Conservation (phyloP, 2,329 filamentous ascomycete genomes). For the Penicillium sp. region DNA sequence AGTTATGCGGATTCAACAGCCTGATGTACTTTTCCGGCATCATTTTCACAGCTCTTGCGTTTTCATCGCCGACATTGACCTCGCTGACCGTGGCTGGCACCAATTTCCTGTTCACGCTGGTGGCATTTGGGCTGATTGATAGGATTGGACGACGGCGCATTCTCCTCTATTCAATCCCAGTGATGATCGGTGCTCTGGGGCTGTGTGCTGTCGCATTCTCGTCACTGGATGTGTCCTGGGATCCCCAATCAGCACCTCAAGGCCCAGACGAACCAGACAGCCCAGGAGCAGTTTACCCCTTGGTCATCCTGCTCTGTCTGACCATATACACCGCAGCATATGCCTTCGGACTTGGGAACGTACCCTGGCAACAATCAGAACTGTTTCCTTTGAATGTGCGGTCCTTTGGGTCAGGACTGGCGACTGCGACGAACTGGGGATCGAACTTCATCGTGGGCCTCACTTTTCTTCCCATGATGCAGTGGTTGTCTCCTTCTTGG, state of each 20-base stretch:
- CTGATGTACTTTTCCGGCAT: slow-evolving; percentile 91
- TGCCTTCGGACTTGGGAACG: slow-evolving; percentile 83
- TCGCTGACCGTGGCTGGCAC: slow-evolving; percentile 79
- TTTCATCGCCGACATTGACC: slow-evolving; percentile 75
- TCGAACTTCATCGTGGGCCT: slow-evolving; percentile 84
- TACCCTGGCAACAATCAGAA: slow-evolving; percentile 96
- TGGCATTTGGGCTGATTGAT: slow-evolving; percentile 76
- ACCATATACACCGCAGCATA: slow-evolving; percentile 84
- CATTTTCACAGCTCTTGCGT: slow-evolving; percentile 76
- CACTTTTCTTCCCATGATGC: slow-evolving; percentile 87
- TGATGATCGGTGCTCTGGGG: slow-evolving; percentile 76
- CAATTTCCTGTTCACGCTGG: slow-evolving; percentile 78
- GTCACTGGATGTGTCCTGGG: slow-evolving; percentile 55
- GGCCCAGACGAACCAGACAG: slow-evolving; percentile 25
- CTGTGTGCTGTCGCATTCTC: slow-evolving; percentile 73
- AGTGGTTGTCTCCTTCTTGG: slow-evolving; percentile 68
- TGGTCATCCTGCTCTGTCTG: slow-evolving; percentile 71
- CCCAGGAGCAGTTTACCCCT: slow-evolving; percentile 37
- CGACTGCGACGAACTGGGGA: slow-evolving; percentile 80
- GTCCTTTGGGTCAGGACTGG: slow-evolving; percentile 62
- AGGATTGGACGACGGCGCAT: slow-evolving; percentile 76
- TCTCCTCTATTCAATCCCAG: slow-evolving; percentile 77
- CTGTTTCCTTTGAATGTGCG: slow-evolving; percentile 72
- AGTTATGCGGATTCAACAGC: slow-evolving; percentile 87
- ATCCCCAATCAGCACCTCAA: slow-evolving; percentile 20